Evolutionary conservation across 768 basidiomycete species (phyloP).

Genomic region (Boletus subparvulus): DNA sequence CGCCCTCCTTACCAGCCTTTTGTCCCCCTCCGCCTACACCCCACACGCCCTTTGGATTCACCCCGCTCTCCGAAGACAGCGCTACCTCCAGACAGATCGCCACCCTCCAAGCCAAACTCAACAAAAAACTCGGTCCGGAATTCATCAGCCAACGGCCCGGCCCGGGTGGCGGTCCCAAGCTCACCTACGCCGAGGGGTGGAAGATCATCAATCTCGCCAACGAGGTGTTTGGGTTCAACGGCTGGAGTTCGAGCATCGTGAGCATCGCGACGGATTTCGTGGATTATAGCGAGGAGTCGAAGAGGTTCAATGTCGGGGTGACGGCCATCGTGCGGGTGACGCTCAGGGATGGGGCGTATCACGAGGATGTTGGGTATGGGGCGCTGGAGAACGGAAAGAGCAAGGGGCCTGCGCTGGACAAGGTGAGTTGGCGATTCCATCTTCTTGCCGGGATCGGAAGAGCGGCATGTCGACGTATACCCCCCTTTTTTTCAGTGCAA

Average conservation of each 20-base stretch:
- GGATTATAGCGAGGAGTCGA: slow-evolving; percentile 70
- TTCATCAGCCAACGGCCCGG: slow-evolving; percentile 88
- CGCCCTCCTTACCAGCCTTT: slow-evolving; percentile 9
- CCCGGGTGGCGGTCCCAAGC: slow-evolving; percentile 80
- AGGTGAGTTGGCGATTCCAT: slow-evolving; percentile 53
- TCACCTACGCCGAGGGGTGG: slow-evolving; percentile 97
- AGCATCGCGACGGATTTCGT: slow-evolving; percentile 75
- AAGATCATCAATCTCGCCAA: slow-evolving; percentile 97
- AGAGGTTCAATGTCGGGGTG: slow-evolving; percentile 68
- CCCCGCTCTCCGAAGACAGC: slow-evolving; percentile 54
- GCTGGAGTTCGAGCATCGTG: slow-evolving; percentile 84
- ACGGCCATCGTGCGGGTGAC: slow-evolving; percentile 87
- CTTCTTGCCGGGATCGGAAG: neutral
- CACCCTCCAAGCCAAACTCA: slow-evolving; percentile 74
- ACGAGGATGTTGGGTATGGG: slow-evolving; percentile 95
- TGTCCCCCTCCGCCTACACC: slow-evolving; percentile 1
- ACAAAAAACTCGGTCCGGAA: slow-evolving; percentile 91
- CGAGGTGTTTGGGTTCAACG: slow-evolving; percentile 97
- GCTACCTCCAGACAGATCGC: slow-evolving; percentile 57
- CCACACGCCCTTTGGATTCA: slow-evolving; percentile 2
- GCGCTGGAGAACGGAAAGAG: slow-evolving; percentile 79
- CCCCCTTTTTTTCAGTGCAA: slow-evolving; percentile 64
- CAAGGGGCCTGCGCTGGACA: slow-evolving; percentile 87
- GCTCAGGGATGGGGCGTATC: slow-evolving; percentile 80
- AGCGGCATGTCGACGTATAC: neutral